phyloP scores from a whole-genome alignment of 108 stramenopile species.

The Nitzschia sp. region DNA sequence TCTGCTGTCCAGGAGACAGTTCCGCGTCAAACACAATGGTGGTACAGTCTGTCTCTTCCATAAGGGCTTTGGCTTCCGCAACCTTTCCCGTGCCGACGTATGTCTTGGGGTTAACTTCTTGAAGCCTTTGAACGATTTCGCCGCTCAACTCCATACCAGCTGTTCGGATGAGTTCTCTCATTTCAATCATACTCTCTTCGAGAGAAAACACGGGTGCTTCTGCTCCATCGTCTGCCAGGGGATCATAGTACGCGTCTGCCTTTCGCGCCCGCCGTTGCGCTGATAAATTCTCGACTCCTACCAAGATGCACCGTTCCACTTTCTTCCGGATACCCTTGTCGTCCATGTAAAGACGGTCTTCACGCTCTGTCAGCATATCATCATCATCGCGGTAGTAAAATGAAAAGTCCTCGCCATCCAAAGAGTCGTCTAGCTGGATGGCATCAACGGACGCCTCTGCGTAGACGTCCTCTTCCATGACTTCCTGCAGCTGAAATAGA shows the following conservation, averaged over 20 bases:
- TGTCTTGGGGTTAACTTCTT: conserved; percentile 90
- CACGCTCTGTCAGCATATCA: conserved; percentile 74
- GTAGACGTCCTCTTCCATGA: neutral
- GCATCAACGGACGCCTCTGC: neutral
- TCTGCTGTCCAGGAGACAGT: conserved; percentile 93
- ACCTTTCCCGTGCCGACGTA: conserved; percentile 90
- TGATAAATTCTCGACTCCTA: conserved; percentile 79
- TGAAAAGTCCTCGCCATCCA: conserved; percentile 15
- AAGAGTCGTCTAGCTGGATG: too few species aligned
- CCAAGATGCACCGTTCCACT: conserved; percentile 72
- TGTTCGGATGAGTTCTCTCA: conserved; percentile 90
- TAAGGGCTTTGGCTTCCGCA: conserved; percentile 59
- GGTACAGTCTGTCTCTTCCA: conserved; percentile 53
- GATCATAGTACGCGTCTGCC: conserved; percentile 24
- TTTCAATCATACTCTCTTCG: conserved; percentile 92
- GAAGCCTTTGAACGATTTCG: conserved; percentile 85
- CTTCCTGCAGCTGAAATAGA: conserved; percentile 22
- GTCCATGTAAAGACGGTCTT: conserved; percentile 74
- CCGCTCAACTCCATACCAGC: conserved; percentile 83
- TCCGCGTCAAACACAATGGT: conserved; percentile 96
- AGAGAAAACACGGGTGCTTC: conserved; percentile 67
- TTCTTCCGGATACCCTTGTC: conserved; percentile 46
- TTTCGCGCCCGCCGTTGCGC: conserved; percentile 40
- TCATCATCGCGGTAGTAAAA: conserved; percentile 60
- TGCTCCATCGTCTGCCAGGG: conserved; percentile 16